Evolutionary conservation across 768 basidiomycete species (phyloP).

Genomic region (Lentinus brumalis): DNA sequence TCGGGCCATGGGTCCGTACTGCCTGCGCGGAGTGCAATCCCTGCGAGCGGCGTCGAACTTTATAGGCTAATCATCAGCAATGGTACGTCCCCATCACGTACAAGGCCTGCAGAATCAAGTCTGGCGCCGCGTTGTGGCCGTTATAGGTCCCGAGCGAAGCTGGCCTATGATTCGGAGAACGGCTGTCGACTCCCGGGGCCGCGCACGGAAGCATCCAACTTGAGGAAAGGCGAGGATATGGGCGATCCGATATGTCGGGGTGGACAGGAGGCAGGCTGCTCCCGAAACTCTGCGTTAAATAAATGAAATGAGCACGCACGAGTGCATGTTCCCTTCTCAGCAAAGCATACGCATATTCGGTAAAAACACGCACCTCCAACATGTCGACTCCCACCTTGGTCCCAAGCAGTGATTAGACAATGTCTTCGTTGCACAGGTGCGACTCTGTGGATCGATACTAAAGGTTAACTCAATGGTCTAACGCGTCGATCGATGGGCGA

Average conservation of each 20-base stretch:
- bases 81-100: slow-evolving; percentile 19
- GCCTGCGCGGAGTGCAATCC: slow-evolving; percentile 6
- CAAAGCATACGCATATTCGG: not conserved
- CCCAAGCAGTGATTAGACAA: not conserved
- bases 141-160: not conserved
- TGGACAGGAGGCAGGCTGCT: not conserved
- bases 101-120: not conserved
- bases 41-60: slow-evolving; percentile 3
- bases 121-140: not conserved
- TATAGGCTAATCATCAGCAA: slow-evolving; percentile 5
- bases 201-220: not conserved
- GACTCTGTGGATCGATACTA: not conserved
- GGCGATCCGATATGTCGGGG: not conserved
- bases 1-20: slow-evolving; percentile 14
- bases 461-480: not conserved
- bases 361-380: not conserved
- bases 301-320: not conserved
- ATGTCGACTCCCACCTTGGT: not conserved
- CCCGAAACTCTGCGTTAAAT: not conserved
- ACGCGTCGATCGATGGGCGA: not conserved
- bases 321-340: not conserved
- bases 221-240: not conserved
- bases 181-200: not conserved
- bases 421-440: not conserved
- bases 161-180: not conserved